Conservation (phyloP, 139 green algal genomes). For the Zygnema cylindricum region DNA sequence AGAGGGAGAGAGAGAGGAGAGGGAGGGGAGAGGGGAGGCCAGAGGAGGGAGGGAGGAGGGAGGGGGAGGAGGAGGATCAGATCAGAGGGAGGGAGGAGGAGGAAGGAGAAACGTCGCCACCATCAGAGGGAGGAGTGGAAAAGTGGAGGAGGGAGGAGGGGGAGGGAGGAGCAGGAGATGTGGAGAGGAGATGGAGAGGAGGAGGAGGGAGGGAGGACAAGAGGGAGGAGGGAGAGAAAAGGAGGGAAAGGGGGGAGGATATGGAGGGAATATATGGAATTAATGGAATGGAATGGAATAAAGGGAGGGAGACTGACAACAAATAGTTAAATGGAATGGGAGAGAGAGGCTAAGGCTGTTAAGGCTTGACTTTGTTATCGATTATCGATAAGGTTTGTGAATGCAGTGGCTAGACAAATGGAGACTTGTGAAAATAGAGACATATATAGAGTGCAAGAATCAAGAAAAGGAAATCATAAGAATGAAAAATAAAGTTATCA, state of each 20-base stretch:
- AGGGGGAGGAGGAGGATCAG: neutral
- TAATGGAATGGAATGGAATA: neutral
- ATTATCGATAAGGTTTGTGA: neutral
- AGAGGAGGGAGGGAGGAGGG: neutral
- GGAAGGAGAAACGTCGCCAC: neutral
- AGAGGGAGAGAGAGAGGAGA: neutral
- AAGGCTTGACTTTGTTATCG: neutral
- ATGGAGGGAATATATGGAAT: neutral
- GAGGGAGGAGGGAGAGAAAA: slow-evolving; percentile 10
- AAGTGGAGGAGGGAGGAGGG: neutral
- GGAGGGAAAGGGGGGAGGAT: neutral
- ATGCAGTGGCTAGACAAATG: neutral
- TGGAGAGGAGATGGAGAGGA: neutral
- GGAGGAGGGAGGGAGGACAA: neutral
- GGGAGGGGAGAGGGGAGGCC: neutral
- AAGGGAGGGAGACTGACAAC: neutral
- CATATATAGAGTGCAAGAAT: too few species aligned
- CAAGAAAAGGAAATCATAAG: too few species aligned
- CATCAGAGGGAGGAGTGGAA: neutral
- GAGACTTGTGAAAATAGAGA: too few species aligned
- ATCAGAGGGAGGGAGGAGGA: neutral
- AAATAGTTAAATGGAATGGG: neutral
- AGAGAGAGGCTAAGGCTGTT: slow-evolving; percentile 1
- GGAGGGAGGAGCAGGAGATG: neutral
- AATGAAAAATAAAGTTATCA: too few species aligned